Evolutionary conservation across 2,329 filamentous ascomycete species (phyloP).

Genomic region (Sclerotinia nivalis): DNA sequence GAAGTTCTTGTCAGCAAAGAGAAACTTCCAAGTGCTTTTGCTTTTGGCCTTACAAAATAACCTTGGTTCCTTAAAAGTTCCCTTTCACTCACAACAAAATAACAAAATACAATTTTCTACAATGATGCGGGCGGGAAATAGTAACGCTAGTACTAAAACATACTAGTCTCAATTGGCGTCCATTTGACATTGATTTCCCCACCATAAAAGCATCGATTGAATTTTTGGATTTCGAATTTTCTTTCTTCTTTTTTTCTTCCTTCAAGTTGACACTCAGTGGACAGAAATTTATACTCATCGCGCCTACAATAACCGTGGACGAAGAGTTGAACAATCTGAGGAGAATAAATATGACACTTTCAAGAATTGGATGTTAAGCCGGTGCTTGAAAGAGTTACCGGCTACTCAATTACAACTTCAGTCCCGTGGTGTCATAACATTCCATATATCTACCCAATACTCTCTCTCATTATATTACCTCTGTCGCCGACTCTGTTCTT

Average conservation of each 20-base stretch:
- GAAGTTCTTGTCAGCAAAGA: slow-evolving; percentile 7
- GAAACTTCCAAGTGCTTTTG: neutral
- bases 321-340: slow-evolving; percentile 57
- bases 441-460: slow-evolving; percentile 21
- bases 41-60: neutral
- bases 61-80: neutral
- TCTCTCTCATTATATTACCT: slow-evolving; percentile 25
- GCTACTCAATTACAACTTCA: slow-evolving; percentile 33
- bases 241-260: slow-evolving; percentile 46
- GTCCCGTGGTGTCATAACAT: slow-evolving; percentile 42
- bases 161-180: slow-evolving; percentile 3
- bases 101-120: slow-evolving; percentile 17
- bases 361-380: slow-evolving; percentile 42
- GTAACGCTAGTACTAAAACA: neutral
- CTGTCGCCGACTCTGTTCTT: neutral
- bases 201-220: slow-evolving; percentile 18
- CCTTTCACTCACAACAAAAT: neutral
- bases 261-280: slow-evolving; percentile 57
- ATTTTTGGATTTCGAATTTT: slow-evolving; percentile 21
- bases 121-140: slow-evolving; percentile 7
- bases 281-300: slow-evolving; percentile 59
- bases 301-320: slow-evolving; percentile 48
- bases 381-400: slow-evolving; percentile 35
- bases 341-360: slow-evolving; percentile 47
- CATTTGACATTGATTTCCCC: neutral